Base-by-base conservation (phyloP, 1,284 basidiomycete species). In the Moesziomyces globuligerus region DNA sequence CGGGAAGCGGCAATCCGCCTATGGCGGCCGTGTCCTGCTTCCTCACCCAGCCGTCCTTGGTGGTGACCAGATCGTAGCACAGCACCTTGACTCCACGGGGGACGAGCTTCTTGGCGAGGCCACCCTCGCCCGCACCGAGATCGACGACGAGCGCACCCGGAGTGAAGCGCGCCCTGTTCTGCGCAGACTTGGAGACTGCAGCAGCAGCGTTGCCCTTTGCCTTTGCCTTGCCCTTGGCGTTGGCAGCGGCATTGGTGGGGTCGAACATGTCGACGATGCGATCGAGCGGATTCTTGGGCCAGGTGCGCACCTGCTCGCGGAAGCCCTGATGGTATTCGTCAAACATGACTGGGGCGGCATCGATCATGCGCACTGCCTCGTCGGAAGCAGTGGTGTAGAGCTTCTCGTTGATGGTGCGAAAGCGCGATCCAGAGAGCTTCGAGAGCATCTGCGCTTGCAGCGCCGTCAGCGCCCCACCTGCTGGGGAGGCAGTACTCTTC, bases 41-140 rank as follows among this genome's bases (percentile, higher is more conserved):
- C 21, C 72, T 58, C 25, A 82, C 69, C 76, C 81, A 39, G 91
- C 85, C 64, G 84, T 87, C 53, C 85, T 84, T 74, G 90, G 92
- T 50, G 89, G 90, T 83, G 92, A 94, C 39, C 89, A 90, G 81
- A 90, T 91, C 37, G 89, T 86, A 43, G 93, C 90, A 83, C 87
- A 94, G 43, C 83, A 52, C 85, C 86, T 75, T 93, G 89, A 20
- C 90, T 4, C 65, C 66, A 7, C 53, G 43, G 5, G 72, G 58
- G 1, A 61, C 65, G 15, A 81, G 39, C 36, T 67, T 65, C 40
- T 72, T 89, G 0, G 94, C 94, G 20, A 99, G 86, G 3, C 90
- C 88, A 11, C 93, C 96, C 79, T 98, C 94, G 13, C 96, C 96
- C 72, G 94, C 98, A 7, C 96, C 96, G 21, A 98, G 86, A 83